Evolutionary conservation across 148 eudicot genomes (phyloP).

Genomic region (Vaccinium macrocarpon): DNA sequence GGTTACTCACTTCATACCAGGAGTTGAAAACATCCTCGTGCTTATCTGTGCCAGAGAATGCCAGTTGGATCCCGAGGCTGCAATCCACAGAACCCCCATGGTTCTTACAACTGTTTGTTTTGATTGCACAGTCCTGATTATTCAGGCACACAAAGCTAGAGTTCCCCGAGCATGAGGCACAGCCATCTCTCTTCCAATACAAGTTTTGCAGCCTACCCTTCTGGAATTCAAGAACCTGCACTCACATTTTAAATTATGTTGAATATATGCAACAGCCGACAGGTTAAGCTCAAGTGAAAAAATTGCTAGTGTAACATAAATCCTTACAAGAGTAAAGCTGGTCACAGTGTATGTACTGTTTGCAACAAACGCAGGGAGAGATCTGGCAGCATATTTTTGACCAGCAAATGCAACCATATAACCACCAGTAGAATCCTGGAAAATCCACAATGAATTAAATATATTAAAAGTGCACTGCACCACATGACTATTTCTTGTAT

Average conservation of each 20-base stretch:
- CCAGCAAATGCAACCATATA: constrained; percentile 99
- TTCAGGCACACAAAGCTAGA: constrained; percentile 78
- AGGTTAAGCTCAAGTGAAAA: not conserved
- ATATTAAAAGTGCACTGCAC: not conserved
- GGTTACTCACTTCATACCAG: constrained; percentile 79
- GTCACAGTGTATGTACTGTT: constrained; percentile 63
- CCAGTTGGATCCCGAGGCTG: constrained; percentile 80
- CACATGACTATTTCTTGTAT: not conserved
- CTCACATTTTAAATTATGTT: not conserved
- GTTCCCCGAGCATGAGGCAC: constrained; percentile 70
- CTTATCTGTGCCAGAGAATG: constrained; percentile 93
- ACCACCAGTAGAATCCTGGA: constrained; percentile 68
- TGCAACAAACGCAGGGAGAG: constrained; percentile 78
- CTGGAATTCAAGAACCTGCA: constrained; percentile 74
- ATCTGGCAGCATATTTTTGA: constrained; percentile 88
- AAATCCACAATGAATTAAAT: not conserved
- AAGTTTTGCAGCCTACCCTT: constrained; percentile 81
- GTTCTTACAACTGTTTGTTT: constrained; percentile 52
- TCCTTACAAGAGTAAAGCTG: constrained; percentile 89
- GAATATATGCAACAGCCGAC: not conserved
- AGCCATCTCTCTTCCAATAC: constrained; percentile 93
- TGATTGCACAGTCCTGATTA: constrained; percentile 75
- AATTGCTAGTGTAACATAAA: not conserved
- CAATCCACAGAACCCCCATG: constrained; percentile 78
- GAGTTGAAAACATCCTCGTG: constrained; percentile 70